phyloP scores from a whole-genome alignment of 1,139 yeast genomes.

The Kodamaea arcana region DNA sequence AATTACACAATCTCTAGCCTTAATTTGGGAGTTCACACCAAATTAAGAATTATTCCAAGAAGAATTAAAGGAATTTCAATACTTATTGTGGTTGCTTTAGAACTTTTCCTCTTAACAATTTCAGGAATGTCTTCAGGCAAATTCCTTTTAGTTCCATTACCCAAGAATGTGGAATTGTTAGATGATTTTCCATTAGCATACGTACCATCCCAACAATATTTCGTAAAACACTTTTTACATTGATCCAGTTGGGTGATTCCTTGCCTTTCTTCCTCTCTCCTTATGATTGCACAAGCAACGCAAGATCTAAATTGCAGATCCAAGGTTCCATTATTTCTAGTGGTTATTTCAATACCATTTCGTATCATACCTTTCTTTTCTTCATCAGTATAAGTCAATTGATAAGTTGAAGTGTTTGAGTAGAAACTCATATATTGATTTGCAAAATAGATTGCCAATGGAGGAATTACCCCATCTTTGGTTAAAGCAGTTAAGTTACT shows the following conservation, averaged over 20 bases:
- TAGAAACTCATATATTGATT: slow-evolving; percentile 65
- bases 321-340: slow-evolving; percentile 68
- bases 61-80: no score
- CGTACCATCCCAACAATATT: slow-evolving; percentile 81
- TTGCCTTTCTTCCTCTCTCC: slow-evolving; percentile 74
- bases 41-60: no score
- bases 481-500: slow-evolving; percentile 49
- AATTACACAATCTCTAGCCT: no score
- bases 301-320: slow-evolving; percentile 76
- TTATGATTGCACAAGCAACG: slow-evolving; percentile 83
- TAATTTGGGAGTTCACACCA: no score
- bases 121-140: no score
- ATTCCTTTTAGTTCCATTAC: no score
- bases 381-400: slow-evolving; percentile 55
- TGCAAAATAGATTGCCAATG: slow-evolving; percentile 75
- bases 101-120: no score
- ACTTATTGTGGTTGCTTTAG: no score
- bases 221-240: slow-evolving; percentile 66
- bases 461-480: slow-evolving; percentile 45
- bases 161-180: no score
- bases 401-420: slow-evolving; percentile 71
- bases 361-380: slow-evolving; percentile 60
- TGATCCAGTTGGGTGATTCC: slow-evolving; percentile 62
- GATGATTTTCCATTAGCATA: no score
- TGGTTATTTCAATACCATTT: slow-evolving; percentile 77